Evolutionary conservation across 352 stramenopile genomes (phyloP).

Genomic region (Globisporangium orthogonon): DNA sequence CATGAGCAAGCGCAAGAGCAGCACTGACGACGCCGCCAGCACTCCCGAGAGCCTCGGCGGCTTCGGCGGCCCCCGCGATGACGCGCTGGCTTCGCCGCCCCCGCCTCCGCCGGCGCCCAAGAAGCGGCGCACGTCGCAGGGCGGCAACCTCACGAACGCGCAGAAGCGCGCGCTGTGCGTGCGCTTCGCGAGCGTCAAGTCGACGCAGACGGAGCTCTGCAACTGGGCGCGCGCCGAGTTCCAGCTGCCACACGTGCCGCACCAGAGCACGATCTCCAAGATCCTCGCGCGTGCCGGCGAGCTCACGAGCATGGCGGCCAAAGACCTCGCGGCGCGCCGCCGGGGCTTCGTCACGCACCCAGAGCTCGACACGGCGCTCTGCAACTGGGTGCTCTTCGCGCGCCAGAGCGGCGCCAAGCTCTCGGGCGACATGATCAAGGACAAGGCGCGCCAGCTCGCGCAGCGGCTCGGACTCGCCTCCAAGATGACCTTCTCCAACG

Average conservation of each 20-base stretch:
- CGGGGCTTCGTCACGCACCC: constrained; percentile 44
- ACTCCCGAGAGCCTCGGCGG: background rate
- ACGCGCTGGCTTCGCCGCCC: background rate
- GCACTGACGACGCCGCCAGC: too few species aligned
- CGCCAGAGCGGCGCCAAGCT: constrained; percentile 44
- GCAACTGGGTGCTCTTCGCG: constrained; percentile 51
- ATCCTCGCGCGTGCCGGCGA: constrained; percentile 40
- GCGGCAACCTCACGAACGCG: constrained; percentile 55
- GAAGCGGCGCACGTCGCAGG: constrained; percentile 36
- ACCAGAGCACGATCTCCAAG: constrained; percentile 62
- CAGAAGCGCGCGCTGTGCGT: constrained; percentile 59
- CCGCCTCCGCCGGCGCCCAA: constrained; percentile 8
- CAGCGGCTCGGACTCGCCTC: constrained; percentile 31
- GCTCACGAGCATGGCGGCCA: constrained; percentile 39
- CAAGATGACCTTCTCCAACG: constrained; percentile 61
- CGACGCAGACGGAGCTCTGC: constrained; percentile 59
- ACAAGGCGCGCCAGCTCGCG: constrained; percentile 35
- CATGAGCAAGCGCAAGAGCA: background rate
- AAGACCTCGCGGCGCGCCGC: constrained; percentile 29
- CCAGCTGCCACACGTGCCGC: constrained; percentile 39
- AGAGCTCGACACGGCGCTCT: constrained; percentile 51
- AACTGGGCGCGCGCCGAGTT: constrained; percentile 60
- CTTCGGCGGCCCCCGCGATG: background rate
- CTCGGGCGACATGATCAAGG: constrained; percentile 58
- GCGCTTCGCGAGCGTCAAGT: constrained; percentile 46